Base-by-base conservation (phyloP, 768 basidiomycete species). In the Suillus weaverae region DNA sequence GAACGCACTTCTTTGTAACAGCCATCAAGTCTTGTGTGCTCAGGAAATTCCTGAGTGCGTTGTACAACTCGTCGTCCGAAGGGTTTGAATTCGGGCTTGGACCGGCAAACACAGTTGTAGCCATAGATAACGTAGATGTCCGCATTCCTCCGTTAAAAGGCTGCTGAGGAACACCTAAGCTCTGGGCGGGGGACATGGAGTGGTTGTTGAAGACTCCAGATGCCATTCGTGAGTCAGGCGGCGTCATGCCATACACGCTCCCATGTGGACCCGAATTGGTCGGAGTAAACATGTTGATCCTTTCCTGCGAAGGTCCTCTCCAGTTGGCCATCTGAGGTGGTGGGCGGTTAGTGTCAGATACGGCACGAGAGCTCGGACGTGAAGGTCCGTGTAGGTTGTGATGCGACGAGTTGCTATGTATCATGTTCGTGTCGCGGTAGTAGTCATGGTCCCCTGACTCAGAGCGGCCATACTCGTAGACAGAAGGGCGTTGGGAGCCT, bases 1-100 rank as follows among this genome's bases (percentile, higher is more conserved):
- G 10, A 11, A 79, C 86, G 70, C 68, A 88, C 84, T 86, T 87
- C 80, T 88, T 88, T 67, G 86, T 87, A 54, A 90, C 86, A n/a
- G 81, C 82, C 89, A 90, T 89, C 68, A 89, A 72, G 72, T 91
- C 87, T 69, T 89, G 87, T 30, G 85, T 84, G 60, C 86, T 84
- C 63, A 91, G 70, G 70, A 86, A 88, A 30, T 80, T 79, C 61
- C 85, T 80, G 20, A 90, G 75, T 20, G 85, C 82, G 18, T 73
- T 81, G 67, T 87, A 78, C 51, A 90, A 68, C 68, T 88, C 88
- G 16, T 88, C 87, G 68, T 90, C 86, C 0, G 76, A 80, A 14
- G 89, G 88, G 54, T 86, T 80, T 9, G 85, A 78, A 69, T 82
- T 83, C 69, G 79, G 78, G 70, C 81, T 87, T 22, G 85, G 81